phyloP scores from a whole-genome alignment of 768 basidiomycete genomes.

The Pleurotus cornucopiae region DNA sequence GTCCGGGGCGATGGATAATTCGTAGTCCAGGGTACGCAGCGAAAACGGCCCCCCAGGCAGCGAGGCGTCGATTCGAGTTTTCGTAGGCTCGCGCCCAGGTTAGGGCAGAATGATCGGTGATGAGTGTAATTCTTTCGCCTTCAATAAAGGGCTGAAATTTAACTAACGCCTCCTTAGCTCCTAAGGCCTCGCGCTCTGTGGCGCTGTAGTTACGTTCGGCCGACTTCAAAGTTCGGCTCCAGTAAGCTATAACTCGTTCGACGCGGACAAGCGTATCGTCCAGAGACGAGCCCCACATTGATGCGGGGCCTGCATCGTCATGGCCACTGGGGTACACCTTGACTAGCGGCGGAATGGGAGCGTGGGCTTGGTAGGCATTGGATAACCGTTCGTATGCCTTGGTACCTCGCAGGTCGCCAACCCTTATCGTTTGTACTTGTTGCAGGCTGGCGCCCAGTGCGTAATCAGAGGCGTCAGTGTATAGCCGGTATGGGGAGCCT shows the following conservation, averaged over 20 bases:
- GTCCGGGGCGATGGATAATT: slow-evolving; percentile 25
- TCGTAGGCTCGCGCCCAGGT: slow-evolving; percentile 18
- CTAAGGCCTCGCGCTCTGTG: too few species aligned
- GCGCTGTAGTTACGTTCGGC: background rate
- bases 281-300: background rate
- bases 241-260: background rate
- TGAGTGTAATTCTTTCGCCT: slow-evolving; percentile 21
- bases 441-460: slow-evolving; percentile 10
- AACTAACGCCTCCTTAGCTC: background rate
- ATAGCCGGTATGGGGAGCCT: slow-evolving; percentile 20
- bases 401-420: slow-evolving; percentile 11
- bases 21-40: slow-evolving; percentile 21
- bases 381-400: background rate
- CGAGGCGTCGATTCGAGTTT: slow-evolving; percentile 16
- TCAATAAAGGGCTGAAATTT: slow-evolving; percentile 7
- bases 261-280: background rate
- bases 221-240: background rate
- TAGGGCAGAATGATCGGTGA: slow-evolving; percentile 15
- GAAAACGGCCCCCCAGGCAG: slow-evolving; percentile 27
- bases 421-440: slow-evolving; percentile 11
- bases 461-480: slow-evolving; percentile 17
- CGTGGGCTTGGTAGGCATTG: slow-evolving; percentile 7
- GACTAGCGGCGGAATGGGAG: background rate
- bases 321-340: background rate
- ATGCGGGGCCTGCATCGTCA: too few species aligned